Conservation (phyloP, 371 early-diverging fungal species). For the Amoeboaphelidium protococcarum region DNA sequence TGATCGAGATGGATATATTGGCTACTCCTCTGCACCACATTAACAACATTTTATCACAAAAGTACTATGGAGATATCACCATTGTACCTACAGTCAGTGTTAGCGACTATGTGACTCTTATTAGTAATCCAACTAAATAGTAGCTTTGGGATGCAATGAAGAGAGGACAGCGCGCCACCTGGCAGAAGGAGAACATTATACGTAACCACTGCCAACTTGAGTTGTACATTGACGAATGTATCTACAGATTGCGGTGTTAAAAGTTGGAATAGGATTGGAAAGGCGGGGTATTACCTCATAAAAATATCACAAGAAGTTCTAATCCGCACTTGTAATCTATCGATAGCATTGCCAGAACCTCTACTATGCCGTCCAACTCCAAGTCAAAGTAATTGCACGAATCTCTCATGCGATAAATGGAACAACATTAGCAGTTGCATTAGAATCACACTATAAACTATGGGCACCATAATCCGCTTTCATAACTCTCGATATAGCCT, state of each 20-base stretch:
- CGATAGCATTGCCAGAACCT: no score
- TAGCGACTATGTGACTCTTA: constrained; percentile 25
- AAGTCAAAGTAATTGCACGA: no score
- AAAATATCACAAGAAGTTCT: no score
- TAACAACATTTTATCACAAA: constrained; percentile 46
- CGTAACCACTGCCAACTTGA: constrained; percentile 51
- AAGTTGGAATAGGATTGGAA: constrained; percentile 10
- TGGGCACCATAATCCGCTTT: no score
- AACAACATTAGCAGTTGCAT: no score
- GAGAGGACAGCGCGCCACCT: constrained; percentile 45
- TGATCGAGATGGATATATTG: constrained; percentile 25
- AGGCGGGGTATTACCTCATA: no score
- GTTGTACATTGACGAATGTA: constrained; percentile 35
- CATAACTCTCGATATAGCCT: no score
- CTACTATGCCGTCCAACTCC: no score
- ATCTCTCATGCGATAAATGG: no score
- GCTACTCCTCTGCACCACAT: constrained; percentile 27
- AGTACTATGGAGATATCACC: constrained; percentile 59
- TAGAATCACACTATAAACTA: no score
- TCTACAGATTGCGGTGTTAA: constrained; percentile 29
- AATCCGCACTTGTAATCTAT: no score
- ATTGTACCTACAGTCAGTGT: constrained; percentile 39
- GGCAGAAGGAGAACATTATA: constrained; percentile 53
- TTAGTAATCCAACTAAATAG: constrained; percentile 20
- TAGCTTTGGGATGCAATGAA: neutral